Percentiles rank a stretch among this genome's conserved stretches.
phyloP scores from a whole-genome alignment of 768 basidiomycete species.

The Panellus pusillus region DNA sequence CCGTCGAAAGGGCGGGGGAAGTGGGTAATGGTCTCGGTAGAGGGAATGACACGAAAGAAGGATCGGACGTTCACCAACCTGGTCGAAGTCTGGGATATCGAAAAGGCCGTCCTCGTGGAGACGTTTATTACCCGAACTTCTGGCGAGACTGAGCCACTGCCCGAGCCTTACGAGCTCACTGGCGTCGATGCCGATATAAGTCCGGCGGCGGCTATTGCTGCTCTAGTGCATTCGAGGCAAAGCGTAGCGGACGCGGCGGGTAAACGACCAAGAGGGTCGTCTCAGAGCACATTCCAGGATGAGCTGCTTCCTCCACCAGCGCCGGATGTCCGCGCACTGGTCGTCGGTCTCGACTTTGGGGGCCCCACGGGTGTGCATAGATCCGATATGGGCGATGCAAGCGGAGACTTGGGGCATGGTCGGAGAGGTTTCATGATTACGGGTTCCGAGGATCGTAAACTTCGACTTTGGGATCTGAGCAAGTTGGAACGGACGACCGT shows the following conservation, averaged over 20 bases:
- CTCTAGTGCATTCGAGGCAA: constrained; percentile 73
- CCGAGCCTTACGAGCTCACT: constrained; percentile 52
- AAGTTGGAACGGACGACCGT: constrained; percentile 72
- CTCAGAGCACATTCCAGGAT: constrained; percentile 34
- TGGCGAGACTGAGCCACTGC: constrained; percentile 44
- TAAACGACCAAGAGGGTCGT: constrained; percentile 31
- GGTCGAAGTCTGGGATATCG: constrained; percentile 93
- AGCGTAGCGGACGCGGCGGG: constrained; percentile 29
- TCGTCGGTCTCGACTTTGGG: constrained; percentile 77
- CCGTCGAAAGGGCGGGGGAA: constrained; percentile 85
- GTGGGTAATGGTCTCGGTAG: constrained; percentile 87
- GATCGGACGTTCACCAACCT: constrained; percentile 51
- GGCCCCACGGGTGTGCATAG: constrained; percentile 58
- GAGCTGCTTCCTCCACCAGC: constrained; percentile 47
- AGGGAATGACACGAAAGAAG: constrained; percentile 44
- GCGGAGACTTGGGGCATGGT: constrained; percentile 37
- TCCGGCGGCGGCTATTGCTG: constrained; percentile 75
- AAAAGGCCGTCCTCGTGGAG: constrained; percentile 77
- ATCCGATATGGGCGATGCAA: constrained; percentile 49
- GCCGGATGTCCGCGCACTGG: constrained; percentile 67
- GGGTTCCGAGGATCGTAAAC: constrained; percentile 86
- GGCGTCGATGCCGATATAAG: constrained; percentile 59
- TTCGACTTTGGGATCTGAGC: constrained; percentile 86
- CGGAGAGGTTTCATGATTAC: constrained; percentile 76
- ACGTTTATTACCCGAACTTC: constrained; percentile 64